phyloP scores from a whole-genome alignment of 768 basidiomycete genomes.

The Rhodocollybia butyracea region DNA sequence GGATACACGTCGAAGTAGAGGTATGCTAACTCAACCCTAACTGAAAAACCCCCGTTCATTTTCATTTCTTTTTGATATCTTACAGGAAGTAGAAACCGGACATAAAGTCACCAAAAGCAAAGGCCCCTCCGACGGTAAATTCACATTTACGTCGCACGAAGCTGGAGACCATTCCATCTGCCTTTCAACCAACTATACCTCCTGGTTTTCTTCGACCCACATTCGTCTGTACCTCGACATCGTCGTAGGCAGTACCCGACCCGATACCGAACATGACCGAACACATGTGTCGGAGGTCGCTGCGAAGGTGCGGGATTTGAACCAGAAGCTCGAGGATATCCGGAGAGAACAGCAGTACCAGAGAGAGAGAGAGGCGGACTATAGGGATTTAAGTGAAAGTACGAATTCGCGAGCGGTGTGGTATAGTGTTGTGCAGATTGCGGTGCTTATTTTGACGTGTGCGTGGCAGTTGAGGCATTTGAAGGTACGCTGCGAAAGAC shows the following conservation, averaged over 20 bases:
- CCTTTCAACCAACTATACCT: constrained; percentile 87
- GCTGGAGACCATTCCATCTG: constrained; percentile 98
- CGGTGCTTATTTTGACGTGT: constrained; percentile 80
- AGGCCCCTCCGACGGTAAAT: constrained; percentile 88
- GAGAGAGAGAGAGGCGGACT: constrained; percentile 90
- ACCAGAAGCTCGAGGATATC: constrained; percentile 90
- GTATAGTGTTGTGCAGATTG: constrained; percentile 89
- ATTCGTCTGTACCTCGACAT: constrained; percentile 95
- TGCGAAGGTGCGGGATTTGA: constrained; percentile 84
- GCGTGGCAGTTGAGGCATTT: constrained; percentile 93
- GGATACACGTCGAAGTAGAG: constrained; percentile 88
- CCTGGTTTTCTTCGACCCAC: constrained; percentile 84
- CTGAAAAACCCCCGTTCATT: not conserved
- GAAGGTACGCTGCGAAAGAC: constrained; percentile 49
- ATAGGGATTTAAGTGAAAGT: constrained; percentile 80
- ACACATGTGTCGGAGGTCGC: constrained; percentile 82
- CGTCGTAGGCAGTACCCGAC: constrained; percentile 82
- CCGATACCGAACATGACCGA: constrained; percentile 85
- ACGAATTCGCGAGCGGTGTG: constrained; percentile 94
- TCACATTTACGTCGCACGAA: constrained; percentile 97
- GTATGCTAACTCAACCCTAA: constrained; percentile 41
- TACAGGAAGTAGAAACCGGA: constrained; percentile 80
- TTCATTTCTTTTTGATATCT: not conserved
- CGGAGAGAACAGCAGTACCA: constrained; percentile 97
- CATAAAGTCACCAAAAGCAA: constrained; percentile 84